Percentiles rank a stretch among this genome's conserved stretches.
These are phyloP conservation scores for Colletotrichum sp. DNA, from an alignment of 2,329 filamentous ascomycete species.

Conservation along the genomic window DNA sequence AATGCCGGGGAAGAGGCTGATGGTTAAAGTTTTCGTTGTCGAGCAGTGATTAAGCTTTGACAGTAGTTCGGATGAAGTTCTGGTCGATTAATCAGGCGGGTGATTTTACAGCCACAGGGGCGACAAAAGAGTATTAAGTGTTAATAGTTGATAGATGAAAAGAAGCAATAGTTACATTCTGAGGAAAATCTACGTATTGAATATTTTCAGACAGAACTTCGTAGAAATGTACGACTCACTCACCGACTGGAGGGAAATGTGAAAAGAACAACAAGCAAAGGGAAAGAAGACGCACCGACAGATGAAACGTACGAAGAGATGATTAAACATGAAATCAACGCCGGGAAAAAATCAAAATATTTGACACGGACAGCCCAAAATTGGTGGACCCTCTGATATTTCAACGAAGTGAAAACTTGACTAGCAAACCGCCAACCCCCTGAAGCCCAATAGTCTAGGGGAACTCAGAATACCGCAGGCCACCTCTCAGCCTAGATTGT, in stretches of 20 bases:
- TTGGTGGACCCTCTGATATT: neutral
- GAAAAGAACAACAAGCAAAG: neutral
- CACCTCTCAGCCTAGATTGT: neutral
- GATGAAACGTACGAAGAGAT: neutral
- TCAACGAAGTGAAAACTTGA: neutral
- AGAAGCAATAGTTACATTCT: rapidly evolving
- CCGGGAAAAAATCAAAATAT: no score
- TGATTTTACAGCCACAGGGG: rapidly evolving
- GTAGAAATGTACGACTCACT: neutral
- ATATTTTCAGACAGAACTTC: rapidly evolving
- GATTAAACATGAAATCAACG: no score
- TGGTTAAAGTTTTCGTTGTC: rapidly evolving
- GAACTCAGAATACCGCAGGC: neutral
- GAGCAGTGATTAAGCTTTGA: neutral
- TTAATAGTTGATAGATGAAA: rapidly evolving
- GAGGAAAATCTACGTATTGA: rapidly evolving
- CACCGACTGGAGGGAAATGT: neutral
- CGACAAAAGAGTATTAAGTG: rapidly evolving
- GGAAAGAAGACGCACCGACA: neutral
- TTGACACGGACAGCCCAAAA: no score
- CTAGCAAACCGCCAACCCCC: no score
- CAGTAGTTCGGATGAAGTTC: neutral
- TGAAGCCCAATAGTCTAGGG: neutral
- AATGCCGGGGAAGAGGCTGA: rapidly evolving
- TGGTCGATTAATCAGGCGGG: rapidly evolving